Conservation (phyloP, 768 basidiomycete genomes). For the Boletus speciosus region DNA sequence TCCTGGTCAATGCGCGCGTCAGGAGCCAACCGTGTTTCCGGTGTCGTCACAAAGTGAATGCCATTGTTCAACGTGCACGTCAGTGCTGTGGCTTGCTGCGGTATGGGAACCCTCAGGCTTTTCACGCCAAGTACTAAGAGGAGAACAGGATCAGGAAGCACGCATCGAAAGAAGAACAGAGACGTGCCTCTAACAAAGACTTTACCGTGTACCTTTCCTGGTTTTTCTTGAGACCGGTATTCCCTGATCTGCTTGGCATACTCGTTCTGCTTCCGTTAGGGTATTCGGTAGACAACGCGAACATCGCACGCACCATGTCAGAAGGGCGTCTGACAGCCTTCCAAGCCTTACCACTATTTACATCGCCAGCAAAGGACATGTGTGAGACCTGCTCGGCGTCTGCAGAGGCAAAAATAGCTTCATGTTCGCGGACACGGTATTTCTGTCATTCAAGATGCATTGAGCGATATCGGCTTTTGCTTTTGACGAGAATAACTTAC, state of each 20-base stretch:
- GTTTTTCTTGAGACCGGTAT: slow-evolving; percentile 70
- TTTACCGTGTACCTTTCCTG: slow-evolving; percentile 82
- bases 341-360: slow-evolving; percentile 83
- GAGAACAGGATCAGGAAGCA: neutral
- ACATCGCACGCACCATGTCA: slow-evolving; percentile 70
- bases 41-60: slow-evolving; percentile 92
- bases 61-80: slow-evolving; percentile 94
- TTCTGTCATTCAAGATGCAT: slow-evolving; percentile 40
- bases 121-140: slow-evolving; percentile 70
- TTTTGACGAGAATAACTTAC: slow-evolving; percentile 14
- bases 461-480: neutral
- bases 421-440: slow-evolving; percentile 80
- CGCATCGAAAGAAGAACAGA: neutral
- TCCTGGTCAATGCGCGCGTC: slow-evolving; percentile 79
- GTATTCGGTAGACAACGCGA: neutral
- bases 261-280: slow-evolving; percentile 65
- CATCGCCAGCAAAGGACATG: slow-evolving; percentile 71
- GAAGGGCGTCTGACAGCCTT: slow-evolving; percentile 82
- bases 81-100: slow-evolving; percentile 66
- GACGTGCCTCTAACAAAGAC: slow-evolving; percentile 86
- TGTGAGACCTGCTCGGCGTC: slow-evolving; percentile 71
- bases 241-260: slow-evolving; percentile 88
- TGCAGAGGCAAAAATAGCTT: slow-evolving; percentile 78
- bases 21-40: slow-evolving; percentile 57
- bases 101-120: slow-evolving; percentile 73